Evolutionary conservation across 2,329 filamentous ascomycete species (phyloP).

Genomic region (Colletotrichum trifolii): DNA sequence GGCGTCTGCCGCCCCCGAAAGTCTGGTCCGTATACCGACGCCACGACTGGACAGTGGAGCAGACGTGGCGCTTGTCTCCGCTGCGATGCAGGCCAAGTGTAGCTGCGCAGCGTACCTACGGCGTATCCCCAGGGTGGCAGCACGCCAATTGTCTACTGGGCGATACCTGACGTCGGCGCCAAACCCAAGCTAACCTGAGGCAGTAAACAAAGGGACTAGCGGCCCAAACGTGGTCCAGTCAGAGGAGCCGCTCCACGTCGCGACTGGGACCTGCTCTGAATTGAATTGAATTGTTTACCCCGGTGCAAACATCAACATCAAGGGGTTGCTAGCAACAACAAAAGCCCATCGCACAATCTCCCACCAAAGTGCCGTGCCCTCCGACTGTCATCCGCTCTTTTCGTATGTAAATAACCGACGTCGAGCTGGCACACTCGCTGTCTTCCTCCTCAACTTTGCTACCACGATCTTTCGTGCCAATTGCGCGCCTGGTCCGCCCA

Average conservation of each 20-base stretch:
- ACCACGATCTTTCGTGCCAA: constrained; percentile 23
- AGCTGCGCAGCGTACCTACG: too few relatives aligned
- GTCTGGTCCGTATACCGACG: constrained; percentile 8
- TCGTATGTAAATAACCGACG: constrained; percentile 30
- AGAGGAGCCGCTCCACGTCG: constrained; percentile 25
- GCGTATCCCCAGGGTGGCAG: too few relatives aligned
- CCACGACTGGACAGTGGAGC: constrained; percentile 29
- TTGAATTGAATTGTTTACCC: constrained; percentile 28
- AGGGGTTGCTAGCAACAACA: constrained; percentile 39
- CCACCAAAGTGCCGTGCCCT: constrained; percentile 13
- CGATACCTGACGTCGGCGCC: constrained; percentile 8
- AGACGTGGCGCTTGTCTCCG: constrained; percentile 11
- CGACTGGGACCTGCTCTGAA: constrained; percentile 8
- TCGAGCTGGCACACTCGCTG: constrained; percentile 34
- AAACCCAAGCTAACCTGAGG: constrained; percentile 24
- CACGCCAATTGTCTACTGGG: background rate
- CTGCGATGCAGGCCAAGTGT: background rate
- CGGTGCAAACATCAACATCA: constrained; percentile 37
- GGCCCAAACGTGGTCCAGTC: constrained; percentile 33
- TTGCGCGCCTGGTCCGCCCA: constrained; percentile 35
- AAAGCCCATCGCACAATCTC: constrained; percentile 20
- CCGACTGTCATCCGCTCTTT: constrained; percentile 19
- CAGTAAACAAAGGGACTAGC: constrained; percentile 30
- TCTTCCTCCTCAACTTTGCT: constrained; percentile 24
- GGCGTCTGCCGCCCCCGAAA: constrained; percentile 3